Base-by-base conservation (phyloP, 768 basidiomycete genomes). In the Trichaptum fuscoviolaceum region DNA sequence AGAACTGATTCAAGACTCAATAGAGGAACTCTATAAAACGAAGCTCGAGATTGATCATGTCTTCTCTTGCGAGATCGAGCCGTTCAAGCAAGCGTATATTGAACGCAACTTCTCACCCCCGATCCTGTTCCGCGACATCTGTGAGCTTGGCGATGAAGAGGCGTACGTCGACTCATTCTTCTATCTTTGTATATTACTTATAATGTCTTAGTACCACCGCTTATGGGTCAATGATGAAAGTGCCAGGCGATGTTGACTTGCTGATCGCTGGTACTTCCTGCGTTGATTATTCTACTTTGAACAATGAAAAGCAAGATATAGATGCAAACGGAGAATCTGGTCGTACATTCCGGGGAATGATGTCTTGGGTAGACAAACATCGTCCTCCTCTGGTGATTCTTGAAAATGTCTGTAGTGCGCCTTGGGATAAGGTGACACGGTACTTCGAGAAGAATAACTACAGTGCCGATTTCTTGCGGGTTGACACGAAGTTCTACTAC, bases 61-160 rank as follows among this genome's bases (percentile, higher is more conserved):
- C 58, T 96, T 97, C 78, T 96, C 95, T 0, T 97, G 95, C 77
- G 95, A 97, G 78, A 96, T 97, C 65, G 95, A 95, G 73, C 95
- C 95, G 3, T 96, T 95, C 83, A 96, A 97, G 77, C 95, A 96
- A 74, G 96, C 95, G 0, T 97, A 98, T 73, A 98, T 98, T 69
- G 96, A 98, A 74, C 85, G 96, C 35, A 98, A 98, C 76, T 98
- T 98, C 74, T 86, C 90, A 57, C 96, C 96, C 25, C 95, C 95
- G 15, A 77, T 96, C 27, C 81, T 98, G 35, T 98, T 97, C 76
- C 87, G 96, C 62, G 96, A 98, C 74, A 95, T 98, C 20, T 94
- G 92, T 66, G 95, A 97, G 73, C 83, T 98, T 20, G 92, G 91
- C 6, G 84, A 87, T 24, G 76, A 79, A 58, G 84, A 91, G 77